Evolutionary conservation across 2,329 filamentous ascomycete species (phyloP), one percentile per base, ranked within the genome.

Genomic region (Ophiostoma sp.): DNA sequence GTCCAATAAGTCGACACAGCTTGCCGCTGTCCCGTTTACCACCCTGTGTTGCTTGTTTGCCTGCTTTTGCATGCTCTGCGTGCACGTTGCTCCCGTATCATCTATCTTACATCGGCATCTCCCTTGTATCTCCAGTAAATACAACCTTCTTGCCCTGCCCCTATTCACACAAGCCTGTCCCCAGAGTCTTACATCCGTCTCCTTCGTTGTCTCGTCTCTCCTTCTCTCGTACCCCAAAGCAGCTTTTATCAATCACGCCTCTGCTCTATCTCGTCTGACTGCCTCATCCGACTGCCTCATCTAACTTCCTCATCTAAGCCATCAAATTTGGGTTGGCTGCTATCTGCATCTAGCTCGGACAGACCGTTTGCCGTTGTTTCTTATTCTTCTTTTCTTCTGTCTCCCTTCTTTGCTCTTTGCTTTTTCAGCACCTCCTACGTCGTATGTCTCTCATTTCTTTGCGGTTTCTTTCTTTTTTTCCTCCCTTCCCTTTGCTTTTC

Each of bases 311-410:
- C 49, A 27, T 27, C 27, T 27, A 27, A 27, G 27, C 27, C 27
- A 27, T 27, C 27, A 1, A 27, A 27, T 27, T 55, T n/a, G 7
- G 18, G 8, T 55, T 55, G 18, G 9, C 8, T 55, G 11, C 49
- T 8, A 9, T 55, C n/a, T 55, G 7, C 27, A 9, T 55, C 49
- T 55, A 36, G 4, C 49, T 18, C n/a, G n/a, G 49, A 55, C 49
- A 27, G 49, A 55, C 18, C 49, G 49, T n/a, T 55, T 36, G 18
- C 18, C 18, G 3, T 55, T 55, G 49, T 55, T 40, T 68, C n/a
- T 68, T 65, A 16, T 44, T 27, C 47, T 36, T 49, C 44, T 42
- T 18, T 63, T 8, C 38, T 63, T 42, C 16, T 63, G 42, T 63
- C 60, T 44, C 40, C 40, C 16, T 63, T 42, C 40, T 63, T 5